Percentiles rank a stretch among this genome's conserved stretches.
Evolutionary conservation across 345 rosid species (phyloP).

Genomic region (Mangifera indica): DNA sequence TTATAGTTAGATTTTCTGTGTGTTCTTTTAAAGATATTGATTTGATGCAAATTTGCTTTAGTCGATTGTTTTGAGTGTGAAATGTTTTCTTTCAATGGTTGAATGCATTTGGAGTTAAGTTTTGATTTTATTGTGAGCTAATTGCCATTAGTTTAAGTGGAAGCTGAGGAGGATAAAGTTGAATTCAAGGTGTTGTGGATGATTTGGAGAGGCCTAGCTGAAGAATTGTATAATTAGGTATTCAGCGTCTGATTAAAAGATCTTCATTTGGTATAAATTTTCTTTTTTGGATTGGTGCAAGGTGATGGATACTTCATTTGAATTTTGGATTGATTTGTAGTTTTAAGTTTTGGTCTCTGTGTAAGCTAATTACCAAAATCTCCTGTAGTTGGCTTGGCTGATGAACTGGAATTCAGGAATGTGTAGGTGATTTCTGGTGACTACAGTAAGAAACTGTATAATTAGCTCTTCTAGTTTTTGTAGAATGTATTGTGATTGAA

Average conservation of each 20-base stretch:
- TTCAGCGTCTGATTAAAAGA: background rate
- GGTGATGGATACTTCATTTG: background rate
- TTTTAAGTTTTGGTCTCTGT: background rate
- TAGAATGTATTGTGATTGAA: background rate
- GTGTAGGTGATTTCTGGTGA: constrained; percentile 1
- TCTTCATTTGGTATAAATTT: background rate
- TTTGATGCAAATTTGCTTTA: background rate
- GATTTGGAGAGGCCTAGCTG: background rate
- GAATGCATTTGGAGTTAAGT: constrained; percentile 8
- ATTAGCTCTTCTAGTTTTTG: background rate
- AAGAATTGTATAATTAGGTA: background rate
- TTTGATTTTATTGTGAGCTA: background rate
- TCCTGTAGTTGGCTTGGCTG: background rate
- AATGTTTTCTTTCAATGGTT: background rate
- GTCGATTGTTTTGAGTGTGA: constrained; percentile 1
- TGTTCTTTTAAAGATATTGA: background rate
- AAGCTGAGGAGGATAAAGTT: background rate
- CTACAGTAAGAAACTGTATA: background rate
- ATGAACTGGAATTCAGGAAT: constrained; percentile 10
- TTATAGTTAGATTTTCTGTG: constrained; percentile 2
- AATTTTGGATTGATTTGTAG: background rate
- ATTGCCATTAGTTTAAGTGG: background rate
- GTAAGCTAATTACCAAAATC: background rate
- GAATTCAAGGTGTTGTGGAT: constrained; percentile 1
- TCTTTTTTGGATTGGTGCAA: constrained; percentile 8